Base-by-base conservation (phyloP, 1,139 yeast species). In the Spencermartinsiella ligniputridi region DNA sequence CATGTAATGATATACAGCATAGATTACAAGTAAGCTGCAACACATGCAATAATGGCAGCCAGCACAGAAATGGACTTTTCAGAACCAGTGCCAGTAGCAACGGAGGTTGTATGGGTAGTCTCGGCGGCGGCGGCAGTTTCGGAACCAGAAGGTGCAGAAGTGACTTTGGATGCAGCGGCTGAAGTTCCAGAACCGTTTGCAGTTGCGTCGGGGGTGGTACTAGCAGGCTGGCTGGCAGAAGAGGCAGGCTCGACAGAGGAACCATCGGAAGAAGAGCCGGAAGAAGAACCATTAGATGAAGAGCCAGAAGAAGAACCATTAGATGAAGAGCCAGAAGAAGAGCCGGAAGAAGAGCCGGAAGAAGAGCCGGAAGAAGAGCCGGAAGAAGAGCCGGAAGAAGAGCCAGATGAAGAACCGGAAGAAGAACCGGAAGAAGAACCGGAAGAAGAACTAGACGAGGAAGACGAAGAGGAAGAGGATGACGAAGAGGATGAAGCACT, bases 241-340 rank as follows among this genome's bases (percentile, higher is more conserved):
- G 48, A 22, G 17, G 48, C 36, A 12, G 40, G 30, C 17, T 20
- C 30, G 34, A 44, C 25, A 19, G 53, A 37, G 21, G 50, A 35
- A 32, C 47, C 32, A 30, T 34, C 39, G 29, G 41, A 22, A 13
- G 38, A 20, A 16, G 44, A 38, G 29, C 41, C 37, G 15, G 48
- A 42, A 29, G 40, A 15, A 35, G 51, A 35, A 35, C 46, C 21
- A 15, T 48, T 41, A 18, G 52, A 27, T 20, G 43, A 21, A 30
- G 46, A 20, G 22, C 46, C 37, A 15, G 40, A 18, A 22, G 51
- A 33, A 17, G 51, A 35, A 15, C 41, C 29, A 24, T 45, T 13
- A 38, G 50, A 35, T 11, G 38, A 20, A 29, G 45, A 19, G 16
- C 36, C n/a, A 22, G 43, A 11, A 18, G 47, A 19, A 16, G 39